phyloP scores from a whole-genome alignment of 352 stramenopile genomes.

The Globisporangium abappressorium region DNA sequence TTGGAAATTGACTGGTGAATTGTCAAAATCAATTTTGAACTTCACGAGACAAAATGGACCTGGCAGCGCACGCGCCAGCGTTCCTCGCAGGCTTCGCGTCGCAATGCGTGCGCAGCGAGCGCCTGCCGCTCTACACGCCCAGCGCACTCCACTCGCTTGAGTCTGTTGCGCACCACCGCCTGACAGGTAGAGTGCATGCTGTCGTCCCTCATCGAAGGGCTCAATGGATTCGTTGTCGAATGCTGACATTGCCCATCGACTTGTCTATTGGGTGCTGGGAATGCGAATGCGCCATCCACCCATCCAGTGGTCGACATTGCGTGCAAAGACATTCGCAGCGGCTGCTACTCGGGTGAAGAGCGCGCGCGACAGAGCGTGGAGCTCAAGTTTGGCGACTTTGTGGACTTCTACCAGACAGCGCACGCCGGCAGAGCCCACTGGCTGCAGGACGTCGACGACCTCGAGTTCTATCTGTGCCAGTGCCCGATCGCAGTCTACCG shows the following conservation, averaged over 20 bases:
- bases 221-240: not conserved
- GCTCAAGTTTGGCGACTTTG: slow-evolving; percentile 80
- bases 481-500: slow-evolving; percentile 65
- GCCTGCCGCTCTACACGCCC: slow-evolving; percentile 28
- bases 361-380: slow-evolving; percentile 60
- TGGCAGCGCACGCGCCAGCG: slow-evolving; percentile 14
- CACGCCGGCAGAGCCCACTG: slow-evolving; percentile 48
- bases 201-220: not conserved
- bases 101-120: slow-evolving; percentile 30
- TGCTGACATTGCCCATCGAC: not conserved
- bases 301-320: slow-evolving; percentile 71
- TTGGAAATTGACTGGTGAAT: no score
- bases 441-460: slow-evolving; percentile 61
- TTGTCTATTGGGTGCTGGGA: not conserved
- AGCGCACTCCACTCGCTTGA: slow-evolving; percentile 15
- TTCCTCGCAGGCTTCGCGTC: slow-evolving; percentile 29
- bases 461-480: slow-evolving; percentile 84
- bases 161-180: slow-evolving; percentile 30
- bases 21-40: no score
- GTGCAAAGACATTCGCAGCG: slow-evolving; percentile 45
- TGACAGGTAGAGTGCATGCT: slow-evolving; percentile 26
- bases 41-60: slow-evolving; percentile 3
- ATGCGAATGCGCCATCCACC: not conserved
- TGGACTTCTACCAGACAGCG: slow-evolving; percentile 62
- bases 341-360: slow-evolving; percentile 63